Percentiles rank a stretch among this genome's conserved stretches.
phyloP scores from a whole-genome alignment of 768 basidiomycete species.

The Pleurotus eryngii region DNA sequence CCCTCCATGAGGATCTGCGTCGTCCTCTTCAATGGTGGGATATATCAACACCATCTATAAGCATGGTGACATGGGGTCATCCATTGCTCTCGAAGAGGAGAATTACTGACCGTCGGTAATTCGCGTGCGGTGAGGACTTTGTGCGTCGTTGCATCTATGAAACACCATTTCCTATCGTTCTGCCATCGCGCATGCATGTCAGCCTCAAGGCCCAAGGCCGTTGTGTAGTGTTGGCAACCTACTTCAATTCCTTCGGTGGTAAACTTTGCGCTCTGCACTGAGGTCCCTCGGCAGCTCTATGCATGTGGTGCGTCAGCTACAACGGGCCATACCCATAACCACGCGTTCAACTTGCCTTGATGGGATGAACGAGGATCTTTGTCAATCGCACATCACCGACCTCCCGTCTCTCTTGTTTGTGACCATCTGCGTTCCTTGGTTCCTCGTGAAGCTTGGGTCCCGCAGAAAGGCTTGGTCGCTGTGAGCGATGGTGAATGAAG shows the following conservation, averaged over 20 bases:
- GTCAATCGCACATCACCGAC: slow-evolving; percentile 41
- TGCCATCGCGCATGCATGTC: slow-evolving; percentile 20
- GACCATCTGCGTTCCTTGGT: not conserved
- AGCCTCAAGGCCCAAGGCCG: not conserved
- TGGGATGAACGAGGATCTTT: slow-evolving; percentile 63
- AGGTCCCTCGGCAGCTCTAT: slow-evolving; percentile 71
- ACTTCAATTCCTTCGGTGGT: slow-evolving; percentile 68
- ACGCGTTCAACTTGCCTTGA: slow-evolving; percentile 45
- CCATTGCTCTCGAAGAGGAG: not conserved
- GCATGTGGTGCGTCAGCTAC: not conserved
- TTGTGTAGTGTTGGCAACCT: slow-evolving; percentile 10
- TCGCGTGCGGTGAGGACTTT: slow-evolving; percentile 67
- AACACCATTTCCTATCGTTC: slow-evolving; percentile 72
- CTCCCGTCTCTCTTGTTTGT: not conserved
- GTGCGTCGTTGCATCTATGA: slow-evolving; percentile 54
- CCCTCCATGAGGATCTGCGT: slow-evolving; percentile 42
- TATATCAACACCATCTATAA: slow-evolving; percentile 64
- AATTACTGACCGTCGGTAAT: slow-evolving; percentile 45
- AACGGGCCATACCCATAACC: not conserved
- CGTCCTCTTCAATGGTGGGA: slow-evolving; percentile 49
- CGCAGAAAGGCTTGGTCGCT: not conserved
- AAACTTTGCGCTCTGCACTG: slow-evolving; percentile 53
- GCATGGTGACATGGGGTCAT: not conserved
- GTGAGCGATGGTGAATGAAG: not conserved
- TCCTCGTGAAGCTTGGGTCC: not conserved